Percentiles rank a stretch among this genome's conserved stretches.
These are phyloP conservation scores for Moesziomyces parantarcticus DNA, from an alignment of 1,284 basidiomycete species.

Conservation along the genomic window DNA sequence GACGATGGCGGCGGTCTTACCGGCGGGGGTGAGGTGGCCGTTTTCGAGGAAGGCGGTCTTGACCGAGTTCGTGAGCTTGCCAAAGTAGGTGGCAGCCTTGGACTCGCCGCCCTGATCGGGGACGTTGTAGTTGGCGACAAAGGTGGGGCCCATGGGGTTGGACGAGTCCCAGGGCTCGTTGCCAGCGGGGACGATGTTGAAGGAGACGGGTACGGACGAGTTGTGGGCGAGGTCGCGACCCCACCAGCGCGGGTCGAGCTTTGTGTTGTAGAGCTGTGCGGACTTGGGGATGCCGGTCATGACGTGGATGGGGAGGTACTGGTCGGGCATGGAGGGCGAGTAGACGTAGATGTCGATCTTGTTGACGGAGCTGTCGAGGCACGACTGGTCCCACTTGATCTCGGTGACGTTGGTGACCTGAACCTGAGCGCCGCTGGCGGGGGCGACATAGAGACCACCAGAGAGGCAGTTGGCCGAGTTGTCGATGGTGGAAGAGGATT, in stretches of 20 bases:
- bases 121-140: conserved; percentile 56
- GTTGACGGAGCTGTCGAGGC: conserved; percentile 41
- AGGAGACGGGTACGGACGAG: conserved; percentile 49
- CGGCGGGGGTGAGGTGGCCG: conserved; percentile 54
- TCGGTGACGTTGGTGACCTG: conserved; percentile 49
- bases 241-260: conserved; percentile 63
- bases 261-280: conserved; percentile 43
- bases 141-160: conserved; percentile 63
- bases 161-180: conserved; percentile 65
- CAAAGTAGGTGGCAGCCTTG: conserved; percentile 47
- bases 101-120: conserved; percentile 41
- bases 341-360: conserved; percentile 66
- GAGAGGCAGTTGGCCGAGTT: conserved; percentile 50
- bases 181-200: conserved; percentile 65
- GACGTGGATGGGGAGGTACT: conserved; percentile 58
- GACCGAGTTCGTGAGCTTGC: conserved; percentile 51
- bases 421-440: conserved; percentile 30
- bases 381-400: conserved; percentile 55
- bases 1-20: conserved; percentile 64
- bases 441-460: conserved; percentile 56
- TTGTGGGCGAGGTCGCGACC: conserved; percentile 47
- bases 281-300: conserved; percentile 53
- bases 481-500: conserved; percentile 43
- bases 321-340: conserved; percentile 46
- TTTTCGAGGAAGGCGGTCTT: conserved; percentile 53